phyloP scores from a whole-genome alignment of 495 filamentous ascomycete genomes.

The Xylaria castorea region DNA sequence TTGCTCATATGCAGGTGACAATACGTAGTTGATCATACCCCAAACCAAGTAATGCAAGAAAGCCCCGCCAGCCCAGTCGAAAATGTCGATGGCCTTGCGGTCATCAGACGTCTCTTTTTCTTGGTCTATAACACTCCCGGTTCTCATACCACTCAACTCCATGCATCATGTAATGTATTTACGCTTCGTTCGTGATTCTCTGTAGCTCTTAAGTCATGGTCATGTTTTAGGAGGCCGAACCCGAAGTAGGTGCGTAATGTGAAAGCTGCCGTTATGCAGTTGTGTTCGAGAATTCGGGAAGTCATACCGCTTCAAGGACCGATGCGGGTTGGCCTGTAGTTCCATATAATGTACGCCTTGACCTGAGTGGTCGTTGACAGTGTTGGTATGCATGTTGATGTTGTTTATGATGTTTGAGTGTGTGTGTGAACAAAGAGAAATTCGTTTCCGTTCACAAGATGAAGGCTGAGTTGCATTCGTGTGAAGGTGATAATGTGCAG shows the following conservation, averaged over 20 bases:
- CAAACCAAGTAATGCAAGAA: constrained; percentile 2
- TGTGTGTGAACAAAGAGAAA: not conserved
- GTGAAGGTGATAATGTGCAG: not conserved
- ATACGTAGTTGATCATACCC: not conserved
- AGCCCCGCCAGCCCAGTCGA: not conserved
- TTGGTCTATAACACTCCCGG: not conserved
- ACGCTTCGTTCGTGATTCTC: not conserved
- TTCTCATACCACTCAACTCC: not conserved
- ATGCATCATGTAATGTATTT: not conserved
- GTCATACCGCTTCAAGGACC: too few species aligned
- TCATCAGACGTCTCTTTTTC: not conserved
- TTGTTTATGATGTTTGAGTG: not conserved
- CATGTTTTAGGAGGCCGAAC: not conserved
- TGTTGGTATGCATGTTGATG: not conserved
- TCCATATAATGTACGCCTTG: constrained; percentile 1
- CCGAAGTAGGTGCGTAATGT: not conserved
- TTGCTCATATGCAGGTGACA: constrained; percentile 6
- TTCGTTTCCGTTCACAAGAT: not conserved
- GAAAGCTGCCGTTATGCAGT: not conserved
- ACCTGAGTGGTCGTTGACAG: not conserved
- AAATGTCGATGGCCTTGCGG: not conserved
- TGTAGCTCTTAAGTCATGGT: not conserved
- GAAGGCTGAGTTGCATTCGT: not conserved
- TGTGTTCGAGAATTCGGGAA: not conserved
- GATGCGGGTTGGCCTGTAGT: not conserved